A percentile compares a stretch with the other conserved stretches of the same genome.
These are phyloP conservation scores for Omphalotus olearius DNA, from an alignment of 1,284 basidiomycete genomes.

Conservation along the genomic window DNA sequence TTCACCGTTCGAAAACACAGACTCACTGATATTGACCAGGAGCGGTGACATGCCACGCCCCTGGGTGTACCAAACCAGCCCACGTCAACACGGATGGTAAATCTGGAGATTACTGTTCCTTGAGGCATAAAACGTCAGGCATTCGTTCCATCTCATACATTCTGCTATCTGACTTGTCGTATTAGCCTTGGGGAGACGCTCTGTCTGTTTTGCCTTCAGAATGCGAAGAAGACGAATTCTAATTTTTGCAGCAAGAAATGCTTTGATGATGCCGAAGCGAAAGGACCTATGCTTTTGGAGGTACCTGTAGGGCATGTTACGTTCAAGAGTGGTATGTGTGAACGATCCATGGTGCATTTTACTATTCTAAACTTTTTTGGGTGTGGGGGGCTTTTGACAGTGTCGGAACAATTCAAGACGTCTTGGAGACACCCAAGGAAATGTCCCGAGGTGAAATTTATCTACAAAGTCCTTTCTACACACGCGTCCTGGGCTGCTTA, in stretches of 20 bases:
- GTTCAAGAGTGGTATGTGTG: slow-evolving; percentile 51
- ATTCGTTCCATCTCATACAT: neutral
- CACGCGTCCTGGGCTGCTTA: slow-evolving; percentile 45
- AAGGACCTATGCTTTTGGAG: slow-evolving; percentile 51
- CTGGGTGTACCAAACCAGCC: slow-evolving; percentile 45
- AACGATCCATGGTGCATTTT: neutral
- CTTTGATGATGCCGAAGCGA: slow-evolving; percentile 44
- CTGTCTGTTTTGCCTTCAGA: slow-evolving; percentile 53
- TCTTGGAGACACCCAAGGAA: slow-evolving; percentile 57
- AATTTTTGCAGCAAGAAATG: slow-evolving; percentile 58
- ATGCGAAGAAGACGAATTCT: slow-evolving; percentile 45
- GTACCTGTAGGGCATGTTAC: slow-evolving; percentile 55
- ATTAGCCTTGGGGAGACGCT: slow-evolving; percentile 41
- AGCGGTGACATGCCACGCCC: slow-evolving; percentile 38
- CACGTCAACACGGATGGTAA: slow-evolving; percentile 30
- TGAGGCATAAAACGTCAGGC: slow-evolving; percentile 43
- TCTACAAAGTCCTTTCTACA: slow-evolving; percentile 57
- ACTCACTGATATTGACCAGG: too few species aligned
- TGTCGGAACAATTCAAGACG: slow-evolving; percentile 57
- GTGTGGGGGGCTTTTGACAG: slow-evolving; percentile 32
- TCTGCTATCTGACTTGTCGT: too few species aligned
- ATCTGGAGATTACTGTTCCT: slow-evolving; percentile 41
- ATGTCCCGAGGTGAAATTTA: slow-evolving; percentile 49
- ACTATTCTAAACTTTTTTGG: neutral
- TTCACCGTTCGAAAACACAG: too few species aligned